These are phyloP conservation scores for Taiwanofungus camphoratus DNA, from an alignment of 1,284 basidiomycete genomes.

Conservation along the genomic window DNA sequence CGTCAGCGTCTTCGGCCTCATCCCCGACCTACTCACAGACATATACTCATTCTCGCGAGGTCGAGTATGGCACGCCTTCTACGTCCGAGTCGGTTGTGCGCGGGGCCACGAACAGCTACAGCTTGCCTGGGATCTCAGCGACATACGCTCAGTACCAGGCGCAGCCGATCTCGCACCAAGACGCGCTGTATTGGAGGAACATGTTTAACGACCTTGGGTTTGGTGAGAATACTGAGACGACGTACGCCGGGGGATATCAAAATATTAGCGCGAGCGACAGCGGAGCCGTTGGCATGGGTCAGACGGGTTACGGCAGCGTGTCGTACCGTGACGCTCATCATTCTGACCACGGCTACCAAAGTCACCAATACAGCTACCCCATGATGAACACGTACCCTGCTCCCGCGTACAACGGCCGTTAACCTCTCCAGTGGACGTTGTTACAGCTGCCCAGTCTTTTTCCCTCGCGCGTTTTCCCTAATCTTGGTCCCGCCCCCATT, in stretches of 20 bases:
- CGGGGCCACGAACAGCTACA: conserved; percentile 2
- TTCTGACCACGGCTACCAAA: neutral
- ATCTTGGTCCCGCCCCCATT: no score
- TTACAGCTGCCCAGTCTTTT: neutral
- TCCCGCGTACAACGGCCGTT: neutral
- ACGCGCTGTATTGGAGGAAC: conserved; percentile 61
- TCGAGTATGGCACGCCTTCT: conserved; percentile 4
- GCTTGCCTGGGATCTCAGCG: conserved; percentile 5
- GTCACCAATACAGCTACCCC: neutral
- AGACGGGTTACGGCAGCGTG: neutral
- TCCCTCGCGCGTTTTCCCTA: no score
- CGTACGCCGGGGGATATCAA: neutral
- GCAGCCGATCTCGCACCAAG: conserved; percentile 26
- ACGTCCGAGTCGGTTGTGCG: conserved; percentile 2
- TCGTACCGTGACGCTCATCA: neutral
- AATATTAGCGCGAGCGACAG: neutral
- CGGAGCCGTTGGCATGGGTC: neutral
- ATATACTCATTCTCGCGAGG: conserved; percentile 7
- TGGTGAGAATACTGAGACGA: conserved; percentile 17
- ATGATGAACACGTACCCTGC: conserved; percentile 1
- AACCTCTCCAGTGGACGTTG: neutral
- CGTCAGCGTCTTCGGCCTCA: conserved; percentile 1
- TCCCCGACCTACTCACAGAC: conserved; percentile 5
- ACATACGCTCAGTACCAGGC: conserved; percentile 9
- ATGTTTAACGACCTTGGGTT: conserved; percentile 68